A percentile compares a stretch with the other conserved stretches of the same genome.
Evolutionary conservation across 2,329 filamentous ascomycete species (phyloP).

Genomic region (Clonostachys sp.): DNA sequence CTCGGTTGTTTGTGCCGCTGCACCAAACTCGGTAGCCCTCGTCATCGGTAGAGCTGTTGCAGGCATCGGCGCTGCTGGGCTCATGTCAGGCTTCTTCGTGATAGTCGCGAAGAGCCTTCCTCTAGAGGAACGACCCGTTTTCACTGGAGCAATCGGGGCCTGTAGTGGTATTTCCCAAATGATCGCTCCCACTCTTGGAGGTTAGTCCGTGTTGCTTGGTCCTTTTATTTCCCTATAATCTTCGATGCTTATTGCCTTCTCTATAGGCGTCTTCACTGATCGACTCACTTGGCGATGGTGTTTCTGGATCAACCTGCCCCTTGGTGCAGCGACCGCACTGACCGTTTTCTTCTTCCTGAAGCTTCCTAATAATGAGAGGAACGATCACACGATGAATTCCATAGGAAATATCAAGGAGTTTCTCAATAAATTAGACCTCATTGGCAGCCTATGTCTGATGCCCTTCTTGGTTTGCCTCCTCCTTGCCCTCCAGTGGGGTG

Average conservation of each 20-base stretch:
- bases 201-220: slow-evolving; percentile 9
- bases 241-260: not conserved
- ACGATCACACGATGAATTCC: not conserved
- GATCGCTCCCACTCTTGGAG: slow-evolving; percentile 5
- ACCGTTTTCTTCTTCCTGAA: slow-evolving; percentile 16
- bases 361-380: not conserved
- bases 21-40: slow-evolving; percentile 6
- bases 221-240: not conserved
- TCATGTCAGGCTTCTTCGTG: slow-evolving; percentile 4
- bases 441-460: slow-evolving; percentile 6
- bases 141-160: slow-evolving; percentile 25
- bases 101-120: slow-evolving; percentile 4
- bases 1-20: slow-evolving; percentile 4
- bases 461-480: slow-evolving; percentile 26
- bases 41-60: slow-evolving; percentile 9
- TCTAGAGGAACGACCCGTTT: slow-evolving; percentile 20
- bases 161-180: slow-evolving; percentile 29
- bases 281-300: slow-evolving; percentile 16
- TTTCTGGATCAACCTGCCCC: slow-evolving; percentile 18
- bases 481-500: slow-evolving; percentile 37
- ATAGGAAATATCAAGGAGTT: not conserved
- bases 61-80: slow-evolving; percentile 7
- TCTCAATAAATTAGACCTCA: slow-evolving; percentile 12
- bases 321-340: slow-evolving; percentile 10
- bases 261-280: slow-evolving; percentile 8